Evolutionary conservation across 371 early-diverging fungal genomes (phyloP).

Genomic region (Rhizopus arrhizus): DNA sequence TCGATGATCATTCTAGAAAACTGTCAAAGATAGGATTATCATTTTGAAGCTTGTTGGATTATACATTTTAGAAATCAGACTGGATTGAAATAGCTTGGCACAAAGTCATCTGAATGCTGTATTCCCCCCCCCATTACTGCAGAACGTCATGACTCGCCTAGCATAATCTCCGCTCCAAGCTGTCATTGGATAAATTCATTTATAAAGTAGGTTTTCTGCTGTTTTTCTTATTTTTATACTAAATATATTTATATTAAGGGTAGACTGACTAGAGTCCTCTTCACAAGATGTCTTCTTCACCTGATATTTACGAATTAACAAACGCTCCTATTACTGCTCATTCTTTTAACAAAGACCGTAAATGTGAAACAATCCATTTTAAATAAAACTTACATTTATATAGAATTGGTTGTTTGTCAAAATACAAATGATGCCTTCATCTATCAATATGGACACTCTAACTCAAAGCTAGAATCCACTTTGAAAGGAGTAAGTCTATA

Average conservation of each 20-base stretch:
- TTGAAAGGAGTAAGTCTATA: slow-evolving; percentile 69
- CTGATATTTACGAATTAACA: slow-evolving; percentile 63
- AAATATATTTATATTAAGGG: slow-evolving; percentile 15
- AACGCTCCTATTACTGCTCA: slow-evolving; percentile 88
- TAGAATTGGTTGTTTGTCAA: slow-evolving; percentile 91
- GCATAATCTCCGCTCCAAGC: too few species aligned
- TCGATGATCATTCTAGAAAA: too few species aligned
- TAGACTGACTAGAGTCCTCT: slow-evolving; percentile 59
- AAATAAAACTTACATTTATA: not conserved
- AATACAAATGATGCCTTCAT: slow-evolving; percentile 90
- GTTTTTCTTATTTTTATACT: too few species aligned
- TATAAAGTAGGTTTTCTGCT: too few species aligned
- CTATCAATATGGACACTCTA: slow-evolving; percentile 64
- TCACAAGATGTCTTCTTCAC: slow-evolving; percentile 47
- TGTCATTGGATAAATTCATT: too few species aligned
- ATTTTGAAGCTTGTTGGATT: too few species aligned
- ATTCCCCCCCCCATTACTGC: too few species aligned
- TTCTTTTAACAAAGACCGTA: slow-evolving; percentile 86
- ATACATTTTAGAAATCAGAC: too few species aligned
- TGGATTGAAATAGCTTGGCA: too few species aligned
- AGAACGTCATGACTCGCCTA: too few species aligned
- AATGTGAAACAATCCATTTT: slow-evolving; percentile 13
- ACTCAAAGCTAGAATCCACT: slow-evolving; percentile 70
- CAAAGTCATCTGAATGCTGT: too few species aligned
- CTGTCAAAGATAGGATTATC: too few species aligned